Conservation (phyloP, 306 rosid species). For the Albizia julibrissin region DNA sequence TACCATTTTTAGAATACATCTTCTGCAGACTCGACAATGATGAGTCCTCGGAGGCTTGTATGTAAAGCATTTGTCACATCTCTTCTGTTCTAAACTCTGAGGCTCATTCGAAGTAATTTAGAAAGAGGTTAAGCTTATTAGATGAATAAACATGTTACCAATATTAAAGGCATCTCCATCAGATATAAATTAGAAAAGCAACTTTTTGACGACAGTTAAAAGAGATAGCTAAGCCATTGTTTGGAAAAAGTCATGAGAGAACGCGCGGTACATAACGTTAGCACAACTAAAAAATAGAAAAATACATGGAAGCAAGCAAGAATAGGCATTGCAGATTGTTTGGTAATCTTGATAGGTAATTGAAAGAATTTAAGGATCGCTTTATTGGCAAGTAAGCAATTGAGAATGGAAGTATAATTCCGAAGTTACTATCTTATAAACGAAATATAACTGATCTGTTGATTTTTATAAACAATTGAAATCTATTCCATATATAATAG, state of each 20-base stretch:
- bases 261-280: neutral
- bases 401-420: neutral
- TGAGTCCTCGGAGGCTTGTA: constrained; percentile 98
- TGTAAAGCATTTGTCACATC: neutral
- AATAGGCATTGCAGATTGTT: neutral
- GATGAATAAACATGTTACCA: neutral
- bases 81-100: neutral
- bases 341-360: neutral
- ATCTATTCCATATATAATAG: neutral
- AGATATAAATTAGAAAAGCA: no score
- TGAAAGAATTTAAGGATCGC: neutral
- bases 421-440: neutral
- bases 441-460: neutral
- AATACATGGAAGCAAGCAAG: neutral
- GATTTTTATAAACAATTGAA: neutral
- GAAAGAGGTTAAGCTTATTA: neutral
- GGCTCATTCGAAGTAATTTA: neutral
- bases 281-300: neutral
- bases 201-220: neutral
- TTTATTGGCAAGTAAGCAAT: neutral
- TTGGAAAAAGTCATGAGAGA: neutral
- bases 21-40: constrained; percentile 94
- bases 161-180: neutral
- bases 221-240: neutral
- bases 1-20: constrained; percentile 98